Conservation (phyloP, 2,329 filamentous ascomycete genomes). For the Aspergillus brasiliensis region DNA sequence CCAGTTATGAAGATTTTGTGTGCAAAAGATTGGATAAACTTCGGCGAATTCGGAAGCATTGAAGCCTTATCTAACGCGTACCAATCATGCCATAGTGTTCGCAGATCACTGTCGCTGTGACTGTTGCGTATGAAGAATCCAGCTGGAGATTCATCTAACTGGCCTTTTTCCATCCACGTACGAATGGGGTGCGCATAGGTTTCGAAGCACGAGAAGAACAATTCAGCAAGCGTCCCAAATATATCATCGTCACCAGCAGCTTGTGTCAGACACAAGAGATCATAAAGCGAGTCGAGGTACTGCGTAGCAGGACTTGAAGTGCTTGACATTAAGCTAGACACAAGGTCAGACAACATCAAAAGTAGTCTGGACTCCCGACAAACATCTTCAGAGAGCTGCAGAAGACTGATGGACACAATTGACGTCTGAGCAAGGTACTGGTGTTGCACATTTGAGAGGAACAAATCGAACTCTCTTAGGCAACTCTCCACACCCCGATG, state of each 20-base stretch:
- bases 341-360: constrained; percentile 61
- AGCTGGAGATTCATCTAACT: constrained; percentile 63
- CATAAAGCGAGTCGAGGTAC: constrained; percentile 78
- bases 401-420: constrained; percentile 66
- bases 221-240: constrained; percentile 64
- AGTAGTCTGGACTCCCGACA: constrained; percentile 58
- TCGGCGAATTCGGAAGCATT: constrained; percentile 67
- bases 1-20: constrained; percentile 80
- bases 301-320: constrained; percentile 59
- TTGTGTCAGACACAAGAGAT: constrained; percentile 69
- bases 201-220: constrained; percentile 81
- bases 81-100: constrained; percentile 74
- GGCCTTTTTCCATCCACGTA: constrained; percentile 81
- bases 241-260: constrained; percentile 63
- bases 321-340: constrained; percentile 57
- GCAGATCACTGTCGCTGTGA: constrained; percentile 57
- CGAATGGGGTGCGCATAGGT: constrained; percentile 80
- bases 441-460: constrained; percentile 62
- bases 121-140: constrained; percentile 74
- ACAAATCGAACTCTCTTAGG: constrained; percentile 60
- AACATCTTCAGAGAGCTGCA: constrained; percentile 63
- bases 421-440: constrained; percentile 57
- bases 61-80: constrained; percentile 65
- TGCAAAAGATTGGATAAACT: constrained; percentile 70
- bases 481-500: constrained; percentile 63